phyloP scores from a whole-genome alignment of 306 rosid genomes.

The Dalbergia cultrata region DNA sequence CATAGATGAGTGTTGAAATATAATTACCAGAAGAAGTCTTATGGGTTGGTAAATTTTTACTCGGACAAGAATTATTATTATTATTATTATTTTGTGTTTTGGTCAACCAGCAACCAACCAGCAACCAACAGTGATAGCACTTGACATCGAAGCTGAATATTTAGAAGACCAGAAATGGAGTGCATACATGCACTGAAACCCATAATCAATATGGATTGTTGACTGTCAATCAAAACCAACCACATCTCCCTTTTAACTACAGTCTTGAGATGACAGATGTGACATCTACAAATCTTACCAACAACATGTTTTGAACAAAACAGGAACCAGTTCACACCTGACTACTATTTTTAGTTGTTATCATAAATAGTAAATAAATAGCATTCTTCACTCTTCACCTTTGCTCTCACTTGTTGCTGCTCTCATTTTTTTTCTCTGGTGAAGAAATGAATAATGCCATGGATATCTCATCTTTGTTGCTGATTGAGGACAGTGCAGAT shows the following conservation, averaged over 20 bases:
- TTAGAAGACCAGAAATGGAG: constrained; percentile 37
- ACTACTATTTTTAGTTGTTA: not conserved
- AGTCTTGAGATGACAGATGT: constrained; percentile 35
- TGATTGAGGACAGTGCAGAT: constrained; percentile 62
- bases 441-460: not conserved
- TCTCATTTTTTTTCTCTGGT: too few species aligned
- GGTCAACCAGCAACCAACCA: constrained; percentile 55
- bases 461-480: constrained; percentile 55
- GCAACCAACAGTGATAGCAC: constrained; percentile 36
- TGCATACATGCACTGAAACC: constrained; percentile 57
- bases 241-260: constrained; percentile 41
- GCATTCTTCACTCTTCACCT: not conserved
- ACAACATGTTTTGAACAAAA: constrained; percentile 43
- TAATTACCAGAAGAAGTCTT: too few species aligned
- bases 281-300: constrained; percentile 40
- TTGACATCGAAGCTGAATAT: constrained; percentile 12
- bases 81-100: not conserved
- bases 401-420: too few species aligned
- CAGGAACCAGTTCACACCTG: not conserved
- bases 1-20: too few species aligned
- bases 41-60: too few species aligned
- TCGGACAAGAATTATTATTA: too few species aligned
- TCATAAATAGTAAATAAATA: not conserved
- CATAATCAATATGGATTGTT: constrained; percentile 44
- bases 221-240: constrained; percentile 59